phyloP scores from a whole-genome alignment of 139 green algal genomes.

The Tetradesmus obliquus region DNA sequence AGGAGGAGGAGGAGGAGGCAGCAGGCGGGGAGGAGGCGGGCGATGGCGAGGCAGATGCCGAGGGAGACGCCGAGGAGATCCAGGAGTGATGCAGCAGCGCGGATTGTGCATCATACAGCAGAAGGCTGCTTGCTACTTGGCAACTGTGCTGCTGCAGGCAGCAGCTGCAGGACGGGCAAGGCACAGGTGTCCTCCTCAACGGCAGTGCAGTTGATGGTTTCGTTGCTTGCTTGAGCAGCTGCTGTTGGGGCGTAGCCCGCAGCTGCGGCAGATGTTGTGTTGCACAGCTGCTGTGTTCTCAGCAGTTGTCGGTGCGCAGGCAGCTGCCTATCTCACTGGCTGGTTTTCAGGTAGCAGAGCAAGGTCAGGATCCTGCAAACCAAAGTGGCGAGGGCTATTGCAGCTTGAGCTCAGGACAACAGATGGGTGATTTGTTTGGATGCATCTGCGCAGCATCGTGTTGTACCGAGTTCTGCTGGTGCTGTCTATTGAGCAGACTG shows the following conservation, averaged over 20 bases:
- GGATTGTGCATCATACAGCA: not conserved
- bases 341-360: not conserved
- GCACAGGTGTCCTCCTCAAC: too few relatives aligned
- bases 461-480: too few relatives aligned
- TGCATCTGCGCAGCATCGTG: too few relatives aligned
- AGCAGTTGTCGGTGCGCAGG: not conserved
- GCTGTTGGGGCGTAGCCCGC: not conserved
- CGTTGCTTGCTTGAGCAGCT: not conserved
- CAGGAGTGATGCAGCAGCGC: constrained; percentile 20
- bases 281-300: not conserved
- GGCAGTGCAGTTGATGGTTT: not conserved
- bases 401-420: too few relatives aligned
- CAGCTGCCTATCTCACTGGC: not conserved
- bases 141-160: not conserved
- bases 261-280: not conserved
- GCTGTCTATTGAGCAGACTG: too few relatives aligned
- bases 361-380: not conserved
- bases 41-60: constrained; percentile 4
- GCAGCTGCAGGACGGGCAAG: constrained; percentile 1
- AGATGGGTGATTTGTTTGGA: too few relatives aligned
- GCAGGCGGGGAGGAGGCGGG: not conserved
- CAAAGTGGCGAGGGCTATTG: too few relatives aligned
- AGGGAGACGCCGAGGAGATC: constrained; percentile 22
- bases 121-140: not conserved
- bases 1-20: not conserved